phyloP scores from a whole-genome alignment of 257 asterid species.

The Scutellaria galericulata region DNA sequence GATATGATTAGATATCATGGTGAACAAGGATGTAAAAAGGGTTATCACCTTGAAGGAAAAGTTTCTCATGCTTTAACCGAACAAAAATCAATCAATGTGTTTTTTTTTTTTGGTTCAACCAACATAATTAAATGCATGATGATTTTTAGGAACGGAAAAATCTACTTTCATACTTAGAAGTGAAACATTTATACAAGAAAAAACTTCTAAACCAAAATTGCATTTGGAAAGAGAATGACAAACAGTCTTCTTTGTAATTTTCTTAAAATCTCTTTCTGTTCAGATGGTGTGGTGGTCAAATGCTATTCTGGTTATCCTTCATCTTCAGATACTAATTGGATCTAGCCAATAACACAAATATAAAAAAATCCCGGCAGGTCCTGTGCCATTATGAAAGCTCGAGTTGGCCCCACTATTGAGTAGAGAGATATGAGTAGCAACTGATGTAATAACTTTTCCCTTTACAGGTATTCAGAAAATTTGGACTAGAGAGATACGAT shows the following conservation, averaged over 20 bases:
- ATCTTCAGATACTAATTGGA: not conserved
- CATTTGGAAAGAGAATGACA: not conserved
- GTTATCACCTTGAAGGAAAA: not conserved
- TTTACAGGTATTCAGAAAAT: conserved; percentile 78
- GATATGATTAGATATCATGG: conserved; percentile 13
- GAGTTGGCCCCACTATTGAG: conserved; percentile 11
- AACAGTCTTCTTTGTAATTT: not conserved
- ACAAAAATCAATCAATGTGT: not conserved
- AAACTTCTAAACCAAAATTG: not conserved
- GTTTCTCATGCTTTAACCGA: not conserved
- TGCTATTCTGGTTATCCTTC: conserved; percentile 12
- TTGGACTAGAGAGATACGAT: conserved; percentile 75
- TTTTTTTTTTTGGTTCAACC: not conserved
- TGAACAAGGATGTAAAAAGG: conserved; percentile 5
- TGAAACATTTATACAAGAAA: not conserved
- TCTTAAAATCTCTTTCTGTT: not conserved
- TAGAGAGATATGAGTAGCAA: not conserved
- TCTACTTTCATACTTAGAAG: not conserved
- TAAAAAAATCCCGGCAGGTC: not conserved
- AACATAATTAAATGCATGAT: not conserved
- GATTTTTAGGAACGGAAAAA: not conserved
- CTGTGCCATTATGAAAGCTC: not conserved
- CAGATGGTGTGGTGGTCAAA: not conserved
- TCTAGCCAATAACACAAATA: not conserved
- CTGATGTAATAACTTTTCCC: not conserved